A percentile compares a stretch with the other conserved stretches of the same genome.
Conservation (phyloP, 164 flowering plant species). For the Vitis cinerea region DNA sequence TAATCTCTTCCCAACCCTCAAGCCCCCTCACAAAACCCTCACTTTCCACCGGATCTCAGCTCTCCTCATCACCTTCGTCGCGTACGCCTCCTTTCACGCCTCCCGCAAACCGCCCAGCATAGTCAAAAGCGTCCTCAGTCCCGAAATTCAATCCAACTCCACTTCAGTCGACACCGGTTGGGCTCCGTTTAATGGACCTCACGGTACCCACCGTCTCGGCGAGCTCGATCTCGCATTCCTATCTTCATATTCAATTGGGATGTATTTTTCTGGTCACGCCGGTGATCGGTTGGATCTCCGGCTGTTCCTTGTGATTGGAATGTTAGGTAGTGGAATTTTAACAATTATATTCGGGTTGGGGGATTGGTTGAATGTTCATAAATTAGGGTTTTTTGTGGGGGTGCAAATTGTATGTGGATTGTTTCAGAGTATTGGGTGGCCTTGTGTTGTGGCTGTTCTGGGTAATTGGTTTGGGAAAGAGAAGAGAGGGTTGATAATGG, state of each 20-base stretch:
- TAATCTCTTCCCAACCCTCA: constrained; percentile 37
- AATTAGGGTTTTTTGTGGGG: constrained; percentile 46
- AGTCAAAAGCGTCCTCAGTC: constrained; percentile 71
- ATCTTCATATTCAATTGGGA: constrained; percentile 64
- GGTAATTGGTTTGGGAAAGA: constrained; percentile 95
- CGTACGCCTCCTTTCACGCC: constrained; percentile 94
- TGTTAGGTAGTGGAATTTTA: constrained; percentile 71
- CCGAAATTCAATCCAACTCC: constrained; percentile 22
- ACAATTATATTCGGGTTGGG: constrained; percentile 75
- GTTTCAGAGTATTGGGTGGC: constrained; percentile 95
- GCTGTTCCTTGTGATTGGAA: constrained; percentile 68
- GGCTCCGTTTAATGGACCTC: constrained; percentile 74
- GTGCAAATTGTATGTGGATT: constrained; percentile 78
- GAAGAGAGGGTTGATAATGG: constrained; percentile 94
- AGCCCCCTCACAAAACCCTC: constrained; percentile 46
- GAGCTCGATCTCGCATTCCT: constrained; percentile 92
- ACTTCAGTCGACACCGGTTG: constrained; percentile 47
- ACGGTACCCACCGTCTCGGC: constrained; percentile 78
- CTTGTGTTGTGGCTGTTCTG: constrained; percentile 85
- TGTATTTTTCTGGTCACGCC: constrained; percentile 81
- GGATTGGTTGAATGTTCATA: constrained; percentile 67
- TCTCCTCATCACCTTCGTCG: constrained; percentile 70
- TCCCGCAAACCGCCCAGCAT: constrained; percentile 95
- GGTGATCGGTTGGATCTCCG: constrained; percentile 82
- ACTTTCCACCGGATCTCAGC: constrained; percentile 53